Evolutionary conservation across 2,329 filamentous ascomycete genomes (phyloP).

Genomic region (Botryotinia globosa): DNA sequence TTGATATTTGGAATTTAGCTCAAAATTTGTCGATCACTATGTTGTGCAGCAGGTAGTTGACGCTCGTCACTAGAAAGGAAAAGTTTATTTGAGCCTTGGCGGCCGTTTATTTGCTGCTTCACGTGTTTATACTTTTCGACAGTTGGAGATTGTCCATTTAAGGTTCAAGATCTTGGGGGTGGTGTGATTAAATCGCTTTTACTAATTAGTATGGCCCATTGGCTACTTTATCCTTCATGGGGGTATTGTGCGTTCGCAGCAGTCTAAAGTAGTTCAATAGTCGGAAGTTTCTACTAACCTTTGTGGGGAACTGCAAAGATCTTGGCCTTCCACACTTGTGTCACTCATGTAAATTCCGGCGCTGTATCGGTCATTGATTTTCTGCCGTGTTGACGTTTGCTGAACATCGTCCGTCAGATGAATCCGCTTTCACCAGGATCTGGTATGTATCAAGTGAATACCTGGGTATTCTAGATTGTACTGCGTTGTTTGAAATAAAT

Average conservation of each 20-base stretch:
- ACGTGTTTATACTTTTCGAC: neutral
- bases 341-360: neutral
- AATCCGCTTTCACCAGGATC: neutral
- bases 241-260: neutral
- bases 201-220: no score
- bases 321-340: neutral
- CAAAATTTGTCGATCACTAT: neutral
- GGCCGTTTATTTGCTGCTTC: neutral
- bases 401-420: neutral
- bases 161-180: no score
- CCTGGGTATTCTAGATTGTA: neutral
- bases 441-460: neutral
- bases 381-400: neutral
- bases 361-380: neutral
- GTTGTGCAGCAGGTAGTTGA: neutral
- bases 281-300: neutral
- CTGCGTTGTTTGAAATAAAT: no score
- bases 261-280: neutral
- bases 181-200: no score
- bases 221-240: neutral
- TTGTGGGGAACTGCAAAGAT: neutral
- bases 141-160: neutral
- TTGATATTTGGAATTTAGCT: neutral
- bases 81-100: neutral
- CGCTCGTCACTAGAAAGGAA: neutral